Percentiles rank a stretch among this genome's conserved stretches.
Conservation (phyloP, 2,329 filamentous ascomycete genomes). For the Aspergillus latus region DNA sequence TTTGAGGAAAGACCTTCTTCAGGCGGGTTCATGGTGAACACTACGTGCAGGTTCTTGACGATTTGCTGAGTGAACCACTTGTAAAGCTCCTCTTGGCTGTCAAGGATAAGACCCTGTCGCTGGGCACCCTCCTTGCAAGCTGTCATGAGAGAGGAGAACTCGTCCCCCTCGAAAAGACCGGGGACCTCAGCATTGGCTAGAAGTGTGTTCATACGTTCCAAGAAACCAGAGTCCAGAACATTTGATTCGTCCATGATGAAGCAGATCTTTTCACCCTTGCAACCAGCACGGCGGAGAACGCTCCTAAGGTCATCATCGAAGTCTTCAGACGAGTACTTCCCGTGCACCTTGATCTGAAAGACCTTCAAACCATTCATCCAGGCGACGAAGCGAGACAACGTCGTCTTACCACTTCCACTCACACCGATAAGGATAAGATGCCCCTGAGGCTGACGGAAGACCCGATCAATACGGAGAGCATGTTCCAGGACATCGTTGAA, state of each 20-base stretch:
- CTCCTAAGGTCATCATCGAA: constrained; percentile 97
- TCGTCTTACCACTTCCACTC: constrained; percentile 98
- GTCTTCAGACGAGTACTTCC: constrained; percentile 96
- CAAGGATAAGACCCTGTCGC: constrained; percentile 87
- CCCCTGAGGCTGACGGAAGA: constrained; percentile 96
- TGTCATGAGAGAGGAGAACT: constrained; percentile 97
- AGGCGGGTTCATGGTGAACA: constrained; percentile 99
- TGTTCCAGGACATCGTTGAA: constrained; percentile 99
- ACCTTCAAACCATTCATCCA: constrained; percentile 99
- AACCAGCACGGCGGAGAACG: constrained; percentile 88
- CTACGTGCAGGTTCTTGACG: constrained; percentile 96
- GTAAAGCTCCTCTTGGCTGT: constrained; percentile 97
- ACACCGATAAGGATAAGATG: constrained; percentile 98
- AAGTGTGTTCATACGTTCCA: constrained; percentile 98
- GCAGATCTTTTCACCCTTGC: constrained; percentile 98
- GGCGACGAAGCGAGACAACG: constrained; percentile 92
- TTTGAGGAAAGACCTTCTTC: constrained; percentile 93
- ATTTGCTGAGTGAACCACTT: constrained; percentile 99
- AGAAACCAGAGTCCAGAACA: constrained; percentile 95
- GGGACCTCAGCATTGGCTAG: constrained; percentile 99
- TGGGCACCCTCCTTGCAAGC: constrained; percentile 98
- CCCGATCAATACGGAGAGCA: constrained; percentile 94
- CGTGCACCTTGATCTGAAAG: constrained; percentile 99
- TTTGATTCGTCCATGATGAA: constrained; percentile 99
- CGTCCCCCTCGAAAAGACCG: constrained; percentile 97